Evolutionary conservation across 768 basidiomycete genomes (phyloP).

Genomic region (Termitomyces sp.): DNA sequence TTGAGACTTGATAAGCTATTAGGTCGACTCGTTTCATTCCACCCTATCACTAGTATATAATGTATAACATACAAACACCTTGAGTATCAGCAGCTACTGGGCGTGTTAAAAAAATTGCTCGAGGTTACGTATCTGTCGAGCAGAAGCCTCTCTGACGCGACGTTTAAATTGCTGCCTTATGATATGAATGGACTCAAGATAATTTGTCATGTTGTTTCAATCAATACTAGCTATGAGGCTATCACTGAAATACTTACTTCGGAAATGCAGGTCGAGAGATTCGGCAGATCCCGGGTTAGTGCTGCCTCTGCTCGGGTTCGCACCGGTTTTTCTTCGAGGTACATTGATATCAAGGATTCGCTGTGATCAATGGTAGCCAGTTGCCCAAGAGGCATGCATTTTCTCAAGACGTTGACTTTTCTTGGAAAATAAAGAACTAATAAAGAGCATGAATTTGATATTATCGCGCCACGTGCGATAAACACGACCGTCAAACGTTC

Average conservation of each 20-base stretch:
- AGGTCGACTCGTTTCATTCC: not conserved
- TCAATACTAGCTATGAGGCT: not conserved
- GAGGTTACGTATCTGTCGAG: not conserved
- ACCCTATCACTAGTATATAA: not conserved
- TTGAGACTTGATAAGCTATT: not conserved
- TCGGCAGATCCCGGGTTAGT: not conserved
- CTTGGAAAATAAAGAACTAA: not conserved
- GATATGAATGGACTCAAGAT: not conserved
- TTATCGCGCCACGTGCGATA: conserved; percentile 8
- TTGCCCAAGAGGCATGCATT: not conserved
- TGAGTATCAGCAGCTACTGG: not conserved
- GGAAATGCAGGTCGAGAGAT: not conserved
- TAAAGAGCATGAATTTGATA: not conserved
- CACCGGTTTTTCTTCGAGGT: not conserved
- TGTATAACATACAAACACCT: not conserved
- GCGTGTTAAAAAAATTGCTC: too few species aligned
- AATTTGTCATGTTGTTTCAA: not conserved
- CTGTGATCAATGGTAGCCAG: not conserved
- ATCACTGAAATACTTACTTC: too few species aligned
- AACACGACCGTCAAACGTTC: not conserved
- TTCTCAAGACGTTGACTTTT: not conserved
- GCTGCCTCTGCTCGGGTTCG: not conserved
- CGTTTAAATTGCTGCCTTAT: not conserved
- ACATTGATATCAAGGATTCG: not conserved
- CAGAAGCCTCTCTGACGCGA: not conserved